phyloP scores from a whole-genome alignment of 352 stramenopile species.

The Pythium plurisporium region DNA sequence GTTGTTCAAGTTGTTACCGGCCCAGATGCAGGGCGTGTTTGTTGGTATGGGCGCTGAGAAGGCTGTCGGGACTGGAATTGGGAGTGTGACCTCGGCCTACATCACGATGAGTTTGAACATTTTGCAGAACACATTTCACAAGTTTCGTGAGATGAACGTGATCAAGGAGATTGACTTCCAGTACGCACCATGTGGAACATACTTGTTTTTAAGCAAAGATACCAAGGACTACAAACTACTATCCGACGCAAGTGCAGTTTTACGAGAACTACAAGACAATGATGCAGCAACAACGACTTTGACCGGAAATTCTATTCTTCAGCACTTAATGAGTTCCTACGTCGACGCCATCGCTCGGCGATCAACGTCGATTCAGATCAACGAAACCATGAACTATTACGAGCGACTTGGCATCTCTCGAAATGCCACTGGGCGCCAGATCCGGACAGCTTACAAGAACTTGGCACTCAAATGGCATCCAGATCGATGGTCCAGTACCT shows the following conservation, averaged over 20 bases:
- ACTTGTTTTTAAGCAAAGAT: constrained; percentile 71
- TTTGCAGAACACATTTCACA: constrained; percentile 77
- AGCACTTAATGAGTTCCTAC: constrained; percentile 85
- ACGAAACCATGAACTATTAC: constrained; percentile 82
- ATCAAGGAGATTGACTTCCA: constrained; percentile 73
- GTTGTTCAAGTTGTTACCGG: constrained; percentile 63
- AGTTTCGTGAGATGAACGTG: constrained; percentile 70
- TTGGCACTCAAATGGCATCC: constrained; percentile 86
- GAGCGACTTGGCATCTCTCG: constrained; percentile 65
- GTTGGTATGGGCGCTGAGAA: constrained; percentile 23
- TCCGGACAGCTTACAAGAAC: constrained; percentile 70
- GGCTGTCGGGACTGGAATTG: not conserved
- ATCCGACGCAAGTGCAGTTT: constrained; percentile 36
- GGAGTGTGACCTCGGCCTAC: constrained; percentile 59
- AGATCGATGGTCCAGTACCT: constrained; percentile 61
- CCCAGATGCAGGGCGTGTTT: constrained; percentile 69
- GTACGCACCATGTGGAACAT: constrained; percentile 72
- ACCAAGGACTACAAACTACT: constrained; percentile 47
- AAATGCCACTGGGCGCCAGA: constrained; percentile 60
- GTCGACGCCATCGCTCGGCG: constrained; percentile 61
- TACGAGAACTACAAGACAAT: constrained; percentile 36
- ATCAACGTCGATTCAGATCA: constrained; percentile 77
- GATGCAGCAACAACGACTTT: constrained; percentile 49
- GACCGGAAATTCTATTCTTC: constrained; percentile 69
- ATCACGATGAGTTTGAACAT: constrained; percentile 76